A percentile compares a stretch with the other conserved stretches of the same genome.
Evolutionary conservation across 2,329 filamentous ascomycete species (phyloP).

Genomic region (Xylariaceae sp.): DNA sequence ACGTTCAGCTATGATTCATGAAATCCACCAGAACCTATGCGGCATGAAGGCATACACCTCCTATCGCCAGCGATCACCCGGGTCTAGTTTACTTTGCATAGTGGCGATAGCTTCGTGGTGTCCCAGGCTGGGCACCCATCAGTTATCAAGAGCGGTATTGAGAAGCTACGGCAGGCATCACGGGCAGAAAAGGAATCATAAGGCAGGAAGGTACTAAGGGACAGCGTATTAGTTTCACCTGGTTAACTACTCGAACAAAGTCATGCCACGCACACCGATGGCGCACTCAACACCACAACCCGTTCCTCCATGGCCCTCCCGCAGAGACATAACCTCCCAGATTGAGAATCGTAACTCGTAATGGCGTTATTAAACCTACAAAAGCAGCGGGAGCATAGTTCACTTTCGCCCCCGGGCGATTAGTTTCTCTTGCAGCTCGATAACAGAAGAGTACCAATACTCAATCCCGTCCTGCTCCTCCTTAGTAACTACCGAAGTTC

Average conservation of each 20-base stretch:
- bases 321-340: neutral
- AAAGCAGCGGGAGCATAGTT: neutral
- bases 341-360: slow-evolving; percentile 16
- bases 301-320: neutral
- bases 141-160: no score
- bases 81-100: no score
- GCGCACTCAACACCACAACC: neutral
- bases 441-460: slow-evolving; percentile 50
- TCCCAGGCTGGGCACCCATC: no score
- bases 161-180: neutral
- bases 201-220: neutral
- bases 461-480: slow-evolving; percentile 32
- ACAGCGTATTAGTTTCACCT: no score
- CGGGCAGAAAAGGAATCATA: neutral
- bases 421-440: slow-evolving; percentile 51
- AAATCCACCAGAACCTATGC: no score
- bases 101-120: no score
- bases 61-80: no score
- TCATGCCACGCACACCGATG: neutral
- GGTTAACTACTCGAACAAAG: no score
- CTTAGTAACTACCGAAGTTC: slow-evolving; percentile 32
- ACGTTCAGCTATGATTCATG: no score
- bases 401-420: slow-evolving; percentile 51
- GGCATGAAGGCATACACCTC: no score
- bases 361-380: slow-evolving; percentile 4